phyloP scores from a whole-genome alignment of 176 grass and related monocot species.

The Aegilops speltoides region DNA sequence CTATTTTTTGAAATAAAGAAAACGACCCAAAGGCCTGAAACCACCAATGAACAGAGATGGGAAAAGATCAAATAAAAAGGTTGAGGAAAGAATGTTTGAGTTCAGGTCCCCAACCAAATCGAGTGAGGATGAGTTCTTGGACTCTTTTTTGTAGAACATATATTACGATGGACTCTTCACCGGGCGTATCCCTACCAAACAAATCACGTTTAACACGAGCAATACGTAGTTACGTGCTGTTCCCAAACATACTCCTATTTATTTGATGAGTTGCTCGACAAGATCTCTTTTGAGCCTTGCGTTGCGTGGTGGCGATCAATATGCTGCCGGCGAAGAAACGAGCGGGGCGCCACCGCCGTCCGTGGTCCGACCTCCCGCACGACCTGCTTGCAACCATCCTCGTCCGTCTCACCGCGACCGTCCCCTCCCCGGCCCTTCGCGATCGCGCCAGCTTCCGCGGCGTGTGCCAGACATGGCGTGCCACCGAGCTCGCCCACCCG shows the following conservation, averaged over 20 bases:
- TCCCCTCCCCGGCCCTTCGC: background rate
- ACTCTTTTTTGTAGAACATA: no score
- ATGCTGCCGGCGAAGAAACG: background rate
- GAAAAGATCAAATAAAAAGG: no score
- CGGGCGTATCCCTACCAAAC: background rate
- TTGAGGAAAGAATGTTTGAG: no score
- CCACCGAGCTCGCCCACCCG: no score
- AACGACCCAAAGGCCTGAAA: no score
- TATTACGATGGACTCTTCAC: background rate
- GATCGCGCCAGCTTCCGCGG: no score
- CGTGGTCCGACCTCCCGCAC: conserved; percentile 1
- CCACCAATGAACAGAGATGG: no score
- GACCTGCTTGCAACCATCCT: background rate
- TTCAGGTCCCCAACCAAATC: no score
- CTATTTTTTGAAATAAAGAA: no score
- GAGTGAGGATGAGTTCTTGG: background rate
- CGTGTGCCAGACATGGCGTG: no score
- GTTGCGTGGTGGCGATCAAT: background rate
- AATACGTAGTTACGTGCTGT: no score
- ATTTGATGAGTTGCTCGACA: background rate
- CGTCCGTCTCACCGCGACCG: background rate
- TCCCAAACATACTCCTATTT: background rate
- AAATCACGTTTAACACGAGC: background rate
- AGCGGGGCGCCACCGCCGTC: background rate
- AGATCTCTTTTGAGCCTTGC: background rate